Conservation (phyloP, 768 basidiomycete genomes). For the Amanita inopinata region DNA sequence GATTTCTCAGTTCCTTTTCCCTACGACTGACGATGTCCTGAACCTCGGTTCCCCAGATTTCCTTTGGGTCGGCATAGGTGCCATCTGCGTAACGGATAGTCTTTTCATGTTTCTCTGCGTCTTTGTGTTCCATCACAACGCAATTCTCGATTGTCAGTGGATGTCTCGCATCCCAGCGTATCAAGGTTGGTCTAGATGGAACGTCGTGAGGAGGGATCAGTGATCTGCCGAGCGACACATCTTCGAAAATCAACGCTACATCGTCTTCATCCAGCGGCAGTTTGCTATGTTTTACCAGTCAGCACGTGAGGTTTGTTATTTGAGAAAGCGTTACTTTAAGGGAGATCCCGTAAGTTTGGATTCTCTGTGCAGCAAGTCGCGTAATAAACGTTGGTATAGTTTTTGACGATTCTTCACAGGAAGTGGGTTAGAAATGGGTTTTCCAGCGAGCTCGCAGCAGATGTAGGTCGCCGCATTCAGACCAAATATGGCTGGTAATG, state of each 20-base stretch:
- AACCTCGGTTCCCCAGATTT: slow-evolving; percentile 66
- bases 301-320: slow-evolving; percentile 1
- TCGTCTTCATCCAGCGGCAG: slow-evolving; percentile 80
- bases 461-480: slow-evolving; percentile 86
- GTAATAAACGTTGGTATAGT: slow-evolving; percentile 69
- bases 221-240: slow-evolving; percentile 72
- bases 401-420: slow-evolving; percentile 82
- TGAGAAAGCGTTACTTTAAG: slow-evolving; percentile 41
- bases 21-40: slow-evolving; percentile 48
- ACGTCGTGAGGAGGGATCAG: slow-evolving; percentile 71
- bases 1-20: slow-evolving; percentile 46
- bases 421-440: slow-evolving; percentile 74
- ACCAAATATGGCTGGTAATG: slow-evolving; percentile 86
- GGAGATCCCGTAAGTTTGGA: slow-evolving; percentile 49
- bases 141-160: slow-evolving; percentile 73
- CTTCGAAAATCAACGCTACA: slow-evolving; percentile 77
- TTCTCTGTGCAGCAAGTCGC: slow-evolving; percentile 71
- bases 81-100: slow-evolving; percentile 28
- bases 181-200: slow-evolving; percentile 60
- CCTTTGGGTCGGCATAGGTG: slow-evolving; percentile 27
- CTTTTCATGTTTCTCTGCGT: slow-evolving; percentile 58
- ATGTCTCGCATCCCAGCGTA: slow-evolving; percentile 67
- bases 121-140: slow-evolving; percentile 71
- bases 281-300: slow-evolving; percentile 32
- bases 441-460: slow-evolving; percentile 74